Percentiles rank a stretch among this genome's conserved stretches.
Conservation (phyloP, 2,329 filamentous ascomycete genomes). For the Apiospora rasikravindrae region DNA sequence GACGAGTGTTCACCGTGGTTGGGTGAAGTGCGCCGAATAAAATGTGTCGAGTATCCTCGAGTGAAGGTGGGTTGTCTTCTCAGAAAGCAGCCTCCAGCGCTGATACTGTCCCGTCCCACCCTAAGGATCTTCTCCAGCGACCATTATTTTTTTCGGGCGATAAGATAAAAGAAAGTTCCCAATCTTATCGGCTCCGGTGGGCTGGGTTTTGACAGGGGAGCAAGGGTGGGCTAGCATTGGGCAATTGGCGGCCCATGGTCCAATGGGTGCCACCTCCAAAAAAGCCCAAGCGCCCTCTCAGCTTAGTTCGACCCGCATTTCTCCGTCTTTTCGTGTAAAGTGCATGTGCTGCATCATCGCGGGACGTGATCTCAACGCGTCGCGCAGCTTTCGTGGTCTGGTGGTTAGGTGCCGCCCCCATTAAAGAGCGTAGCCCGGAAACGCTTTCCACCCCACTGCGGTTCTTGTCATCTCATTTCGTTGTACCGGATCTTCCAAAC, state of each 20-base stretch:
- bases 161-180: constrained; percentile 7
- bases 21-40: background rate
- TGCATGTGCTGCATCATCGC: background rate
- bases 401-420: background rate
- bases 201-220: background rate
- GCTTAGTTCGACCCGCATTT: background rate
- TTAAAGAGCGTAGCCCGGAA: constrained; percentile 4
- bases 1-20: background rate
- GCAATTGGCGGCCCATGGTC: background rate
- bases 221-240: background rate
- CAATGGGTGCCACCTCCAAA: background rate
- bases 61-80: constrained; percentile 15
- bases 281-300: background rate
- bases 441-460: constrained; percentile 26
- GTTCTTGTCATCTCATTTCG: constrained; percentile 21
- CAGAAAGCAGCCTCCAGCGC: constrained; percentile 5
- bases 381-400: constrained; percentile 19
- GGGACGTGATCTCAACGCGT: constrained; percentile 25
- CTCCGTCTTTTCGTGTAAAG: constrained; percentile 15
- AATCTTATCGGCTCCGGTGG: constrained; percentile 7
- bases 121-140: background rate
- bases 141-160: constrained; percentile 11
- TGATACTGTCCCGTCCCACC: constrained; percentile 3
- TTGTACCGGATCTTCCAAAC: background rate
- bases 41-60: background rate